Conservation (phyloP, 495 filamentous ascomycete species). For the Aspergillus sclerotioniger region DNA sequence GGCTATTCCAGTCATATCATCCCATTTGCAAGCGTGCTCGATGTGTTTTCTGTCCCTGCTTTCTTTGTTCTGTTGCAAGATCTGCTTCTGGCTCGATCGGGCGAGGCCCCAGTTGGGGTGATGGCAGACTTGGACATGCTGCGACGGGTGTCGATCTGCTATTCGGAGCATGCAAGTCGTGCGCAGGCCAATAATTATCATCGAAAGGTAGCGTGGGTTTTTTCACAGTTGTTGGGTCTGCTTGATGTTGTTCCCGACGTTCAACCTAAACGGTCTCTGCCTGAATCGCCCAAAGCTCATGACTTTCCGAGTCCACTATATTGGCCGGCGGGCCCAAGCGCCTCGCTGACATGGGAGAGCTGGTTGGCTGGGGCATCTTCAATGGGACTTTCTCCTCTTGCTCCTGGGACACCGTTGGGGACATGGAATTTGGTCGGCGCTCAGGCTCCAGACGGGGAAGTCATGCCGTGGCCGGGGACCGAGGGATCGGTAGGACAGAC, state of each 20-base stretch:
- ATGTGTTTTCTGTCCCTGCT: conserved; percentile 5
- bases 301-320: background rate
- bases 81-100: background rate
- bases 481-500: background rate
- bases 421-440: background rate
- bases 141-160: conserved; percentile 2
- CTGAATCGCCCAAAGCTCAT: background rate
- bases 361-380: background rate
- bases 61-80: conserved; percentile 5
- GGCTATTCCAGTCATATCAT: background rate
- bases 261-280: background rate
- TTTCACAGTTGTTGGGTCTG: background rate
- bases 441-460: background rate
- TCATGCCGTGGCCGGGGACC: background rate
- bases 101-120: background rate
- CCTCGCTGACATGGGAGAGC: conserved; percentile 5
- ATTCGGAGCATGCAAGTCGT: background rate
- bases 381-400: background rate
- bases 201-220: conserved; percentile 4
- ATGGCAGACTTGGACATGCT: background rate
- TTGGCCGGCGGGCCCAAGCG: background rate
- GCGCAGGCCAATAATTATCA: background rate
- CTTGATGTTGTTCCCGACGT: background rate
- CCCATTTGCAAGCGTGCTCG: background rate
- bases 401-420: background rate